Conservation (phyloP, 768 basidiomycete genomes). For the Trichaptum fuscoviolaceum region DNA sequence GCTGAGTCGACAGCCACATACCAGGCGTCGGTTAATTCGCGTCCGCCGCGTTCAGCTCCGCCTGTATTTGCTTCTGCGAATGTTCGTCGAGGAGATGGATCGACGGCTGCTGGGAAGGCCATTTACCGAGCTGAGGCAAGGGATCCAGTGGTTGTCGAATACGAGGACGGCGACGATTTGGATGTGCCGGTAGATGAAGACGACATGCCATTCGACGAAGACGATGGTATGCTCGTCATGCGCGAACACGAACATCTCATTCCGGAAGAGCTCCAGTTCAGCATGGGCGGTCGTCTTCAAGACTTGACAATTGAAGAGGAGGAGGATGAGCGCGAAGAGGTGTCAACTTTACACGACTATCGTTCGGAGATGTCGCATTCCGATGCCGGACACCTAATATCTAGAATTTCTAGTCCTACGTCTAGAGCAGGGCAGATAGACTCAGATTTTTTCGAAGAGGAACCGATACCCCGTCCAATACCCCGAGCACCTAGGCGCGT, state of each 20-base stretch:
- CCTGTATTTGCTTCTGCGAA: not conserved
- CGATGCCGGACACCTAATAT: not conserved
- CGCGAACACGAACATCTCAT: conserved; percentile 3
- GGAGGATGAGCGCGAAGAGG: not conserved
- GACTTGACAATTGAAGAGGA: not conserved
- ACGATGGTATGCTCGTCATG: not conserved
- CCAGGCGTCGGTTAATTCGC: not conserved
- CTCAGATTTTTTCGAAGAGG: not conserved
- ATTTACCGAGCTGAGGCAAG: not conserved
- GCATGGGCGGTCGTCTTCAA: not conserved
- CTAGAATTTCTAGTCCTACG: not conserved
- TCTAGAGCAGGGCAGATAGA: not conserved
- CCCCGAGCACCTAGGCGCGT: not conserved
- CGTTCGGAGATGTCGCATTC: not conserved
- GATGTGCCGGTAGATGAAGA: not conserved
- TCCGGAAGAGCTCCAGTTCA: not conserved
- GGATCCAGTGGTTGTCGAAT: not conserved
- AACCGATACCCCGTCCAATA: not conserved
- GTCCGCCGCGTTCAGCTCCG: not conserved
- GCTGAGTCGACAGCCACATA: not conserved
- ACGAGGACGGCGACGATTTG: not conserved
- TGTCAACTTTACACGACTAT: not conserved
- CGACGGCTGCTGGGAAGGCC: not conserved
- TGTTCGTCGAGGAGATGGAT: not conserved
- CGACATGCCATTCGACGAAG: not conserved